Base-by-base conservation (phyloP, 441 rosid genomes). In the Geranium incanum region DNA sequence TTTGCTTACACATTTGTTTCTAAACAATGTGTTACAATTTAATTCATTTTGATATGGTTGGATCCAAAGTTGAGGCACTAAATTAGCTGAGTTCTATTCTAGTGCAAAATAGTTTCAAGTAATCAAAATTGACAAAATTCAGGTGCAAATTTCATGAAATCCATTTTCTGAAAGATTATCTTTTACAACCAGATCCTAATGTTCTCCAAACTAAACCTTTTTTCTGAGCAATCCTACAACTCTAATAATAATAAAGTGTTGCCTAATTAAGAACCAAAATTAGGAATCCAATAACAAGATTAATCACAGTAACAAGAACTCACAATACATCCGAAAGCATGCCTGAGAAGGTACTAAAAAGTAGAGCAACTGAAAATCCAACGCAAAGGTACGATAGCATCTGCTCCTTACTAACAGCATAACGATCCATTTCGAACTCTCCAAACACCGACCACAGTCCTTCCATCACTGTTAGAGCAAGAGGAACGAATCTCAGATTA, bases 401-500 rank as follows among this genome's bases (percentile, higher is more conserved):
- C 59, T 82, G 84, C 68, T 87, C 92, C 69, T 81, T 87, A 70
- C 79, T 86, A 36, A 77, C 16, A 0, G 86, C 93, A 72, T 78
- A 78, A 39, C 71, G 71, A 70, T 75, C 73, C 65, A 89, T 72
- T 77, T 89, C 98, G 13, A 76, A 84, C 78, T 95, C 98, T 77
- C 97, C 98, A 72, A 81, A 87, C 78, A 87, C 98, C 7, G 83
- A 82, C 89, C 96, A 87, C 18, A 92, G 43, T 68, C 93, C 97
- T 83, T 89, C 90, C 87, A 86, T 78, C n/a, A 77, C 97, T 92
- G 73, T 19, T 16, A 60, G 66, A 0, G 63, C 69, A 59, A 65
- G 43, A 8, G 6, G 41, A 16, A 28, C 65, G 18, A 13, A 60
- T 33, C 43, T 19, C 48, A 66, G 37, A 68, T 70, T 45, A 37